These are phyloP conservation scores for Apiotrichum veenhuisii DNA, from an alignment of 1,284 basidiomycete genomes.

Conservation along the genomic window DNA sequence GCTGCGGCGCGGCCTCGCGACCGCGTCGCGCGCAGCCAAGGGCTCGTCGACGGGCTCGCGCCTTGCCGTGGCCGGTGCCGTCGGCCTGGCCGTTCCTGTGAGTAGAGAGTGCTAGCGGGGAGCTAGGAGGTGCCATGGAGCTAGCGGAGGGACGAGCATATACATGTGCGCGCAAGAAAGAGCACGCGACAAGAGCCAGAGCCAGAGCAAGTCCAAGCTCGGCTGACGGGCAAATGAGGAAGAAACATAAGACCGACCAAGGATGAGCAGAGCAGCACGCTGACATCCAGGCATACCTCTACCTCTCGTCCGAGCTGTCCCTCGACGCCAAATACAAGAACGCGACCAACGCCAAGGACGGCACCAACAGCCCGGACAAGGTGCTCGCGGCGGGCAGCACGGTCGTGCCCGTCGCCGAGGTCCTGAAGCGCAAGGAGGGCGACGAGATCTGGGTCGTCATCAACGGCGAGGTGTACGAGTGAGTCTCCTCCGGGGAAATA, in stretches of 20 bases:
- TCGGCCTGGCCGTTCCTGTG: constrained; percentile 9
- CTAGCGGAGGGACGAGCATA: neutral
- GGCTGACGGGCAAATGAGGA: too few relatives aligned
- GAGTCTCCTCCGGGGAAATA: too few relatives aligned
- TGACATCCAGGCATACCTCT: constrained; percentile 7
- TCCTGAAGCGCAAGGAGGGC: constrained; percentile 30
- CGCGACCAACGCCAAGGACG: too few relatives aligned
- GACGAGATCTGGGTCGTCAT: constrained; percentile 45
- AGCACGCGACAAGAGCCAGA: too few relatives aligned
- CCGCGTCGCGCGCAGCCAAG: neutral
- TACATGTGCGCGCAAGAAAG: too few relatives aligned
- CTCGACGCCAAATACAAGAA: constrained; percentile 12
- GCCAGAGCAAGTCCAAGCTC: too few relatives aligned
- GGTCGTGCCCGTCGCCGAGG: constrained; percentile 28
- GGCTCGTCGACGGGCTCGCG: neutral
- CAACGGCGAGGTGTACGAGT: constrained; percentile 46
- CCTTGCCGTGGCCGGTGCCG: constrained; percentile 3
- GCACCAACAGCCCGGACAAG: too few relatives aligned
- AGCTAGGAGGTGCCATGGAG: neutral
- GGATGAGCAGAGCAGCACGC: too few relatives aligned
- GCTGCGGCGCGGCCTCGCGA: constrained; percentile 4
- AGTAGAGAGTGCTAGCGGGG: neutral
- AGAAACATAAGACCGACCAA: too few relatives aligned
- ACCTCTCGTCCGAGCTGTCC: constrained; percentile 2
- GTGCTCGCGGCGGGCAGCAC: constrained; percentile 4